Evolutionary conservation across 352 stramenopile species (phyloP).

Genomic region (Pythium rhizo-oryzae): DNA sequence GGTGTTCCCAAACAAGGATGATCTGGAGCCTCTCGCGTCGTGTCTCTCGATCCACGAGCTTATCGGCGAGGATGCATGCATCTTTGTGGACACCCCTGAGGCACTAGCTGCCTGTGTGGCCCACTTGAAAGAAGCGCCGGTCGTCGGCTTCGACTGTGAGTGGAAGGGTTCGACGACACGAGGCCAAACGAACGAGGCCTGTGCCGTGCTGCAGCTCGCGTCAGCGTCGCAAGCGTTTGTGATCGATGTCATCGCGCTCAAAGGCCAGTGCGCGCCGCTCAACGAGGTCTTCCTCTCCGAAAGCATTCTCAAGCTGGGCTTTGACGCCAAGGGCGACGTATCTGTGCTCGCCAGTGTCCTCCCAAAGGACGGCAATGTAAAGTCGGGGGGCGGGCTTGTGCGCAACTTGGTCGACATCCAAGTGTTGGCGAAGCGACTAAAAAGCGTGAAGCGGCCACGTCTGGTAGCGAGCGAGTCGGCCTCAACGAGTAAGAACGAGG

Average conservation of each 20-base stretch:
- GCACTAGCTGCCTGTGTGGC: conserved; percentile 38
- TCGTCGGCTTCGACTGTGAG: conserved; percentile 80
- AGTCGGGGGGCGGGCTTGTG: not conserved
- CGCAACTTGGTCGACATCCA: conserved; percentile 58
- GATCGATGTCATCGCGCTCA: conserved; percentile 60
- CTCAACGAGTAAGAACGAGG: not conserved
- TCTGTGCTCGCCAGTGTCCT: conserved; percentile 58
- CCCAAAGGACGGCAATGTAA: not conserved
- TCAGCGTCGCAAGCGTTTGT: conserved; percentile 62
- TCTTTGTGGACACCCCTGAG: conserved; percentile 60
- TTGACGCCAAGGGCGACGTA: conserved; percentile 70
- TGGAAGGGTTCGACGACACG: conserved; percentile 57
- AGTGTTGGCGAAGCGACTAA: conserved; percentile 33
- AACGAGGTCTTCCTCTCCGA: conserved; percentile 48
- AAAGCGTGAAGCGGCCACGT: not conserved
- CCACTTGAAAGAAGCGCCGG: conserved; percentile 43
- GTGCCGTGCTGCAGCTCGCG: conserved; percentile 71
- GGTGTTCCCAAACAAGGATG: conserved; percentile 40
- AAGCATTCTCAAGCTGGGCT: conserved; percentile 67
- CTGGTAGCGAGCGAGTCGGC: not conserved
- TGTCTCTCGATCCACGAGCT: conserved; percentile 54
- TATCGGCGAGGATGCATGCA: conserved; percentile 45
- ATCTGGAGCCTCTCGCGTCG: conserved; percentile 40
- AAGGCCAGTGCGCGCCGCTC: conserved; percentile 33
- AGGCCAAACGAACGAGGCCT: conserved; percentile 33